These are phyloP conservation scores for Paramecium sexaurelia DNA, from an alignment of 73 alveolate species.

Conservation along the genomic window DNA sequence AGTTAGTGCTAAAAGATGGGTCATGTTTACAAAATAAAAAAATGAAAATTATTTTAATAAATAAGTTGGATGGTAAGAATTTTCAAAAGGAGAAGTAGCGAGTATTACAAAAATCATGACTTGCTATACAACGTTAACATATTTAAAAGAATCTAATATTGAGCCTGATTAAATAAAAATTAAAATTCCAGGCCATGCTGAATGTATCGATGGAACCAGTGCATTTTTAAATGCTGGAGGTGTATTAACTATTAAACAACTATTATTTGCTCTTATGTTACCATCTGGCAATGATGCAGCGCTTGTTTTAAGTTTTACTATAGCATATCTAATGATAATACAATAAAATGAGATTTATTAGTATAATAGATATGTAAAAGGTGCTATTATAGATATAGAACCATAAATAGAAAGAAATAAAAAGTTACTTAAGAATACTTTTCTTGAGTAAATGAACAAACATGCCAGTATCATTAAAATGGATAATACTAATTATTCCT, in stretches of 20 bases:
- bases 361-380: neutral
- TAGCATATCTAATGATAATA: neutral
- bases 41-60: neutral
- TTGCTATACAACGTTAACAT: slow-evolving; percentile 55
- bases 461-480: slow-evolving; percentile 63
- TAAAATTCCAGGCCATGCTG: slow-evolving; percentile 70
- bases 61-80: neutral
- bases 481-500: slow-evolving; percentile 67
- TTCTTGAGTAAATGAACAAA: slow-evolving; percentile 73
- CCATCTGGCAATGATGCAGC: slow-evolving; percentile 85
- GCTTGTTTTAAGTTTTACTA: slow-evolving; percentile 54
- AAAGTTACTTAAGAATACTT: neutral
- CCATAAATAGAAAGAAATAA: slow-evolving; percentile 8
- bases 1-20: slow-evolving; percentile 57
- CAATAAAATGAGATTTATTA: neutral
- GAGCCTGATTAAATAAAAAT: slow-evolving; percentile 61
- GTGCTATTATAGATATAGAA: neutral
- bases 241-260: slow-evolving; percentile 58
- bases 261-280: slow-evolving; percentile 74
- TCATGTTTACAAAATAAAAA: neutral
- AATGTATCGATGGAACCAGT: slow-evolving; percentile 72
- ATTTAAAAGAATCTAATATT: slow-evolving; percentile 47
- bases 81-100: slow-evolving; percentile 49
- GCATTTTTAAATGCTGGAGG: slow-evolving; percentile 75
- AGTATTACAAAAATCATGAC: slow-evolving; percentile 66